Evolutionary conservation across 129 eudicot genomes (phyloP), one percentile per base, ranked within the genome.

Genomic region (Deinandra increscens): DNA sequence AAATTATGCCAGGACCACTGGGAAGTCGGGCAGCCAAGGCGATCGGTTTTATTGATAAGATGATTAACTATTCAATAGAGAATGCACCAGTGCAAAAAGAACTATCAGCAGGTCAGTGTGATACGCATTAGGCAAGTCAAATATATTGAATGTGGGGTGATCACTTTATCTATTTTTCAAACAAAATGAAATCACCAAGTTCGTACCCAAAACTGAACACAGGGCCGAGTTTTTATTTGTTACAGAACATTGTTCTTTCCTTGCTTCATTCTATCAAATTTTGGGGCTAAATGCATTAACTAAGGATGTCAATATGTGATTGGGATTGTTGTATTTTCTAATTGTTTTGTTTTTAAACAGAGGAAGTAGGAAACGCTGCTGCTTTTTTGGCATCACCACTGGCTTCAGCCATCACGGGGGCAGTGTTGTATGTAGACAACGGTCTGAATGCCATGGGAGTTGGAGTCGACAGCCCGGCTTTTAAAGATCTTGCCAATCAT

Each of bases 11-110:
- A 91, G 97, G 97, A 42, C 97, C 96, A 70, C 75, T 91, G 14
- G 72, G 97, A 82, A 91, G 97, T 43, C 97, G 97, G 58, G 97
- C 97, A 53, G 96, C 91, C 26, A 88, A 85, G 76, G 91, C 96
- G 9, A 88, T 85, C 34, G 96, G 96, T 20, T 88, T 88, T 50
- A 88, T 88, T 29, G 91, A 88, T 56, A 85, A 80, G 88, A 88
- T 88, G 96, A 88, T 88, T 49, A 80, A 85, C 68, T 88, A 85
- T 23, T 88, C 88, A 15, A 26, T 66, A 46, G 85, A 83, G 69
- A 88, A 88, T 77, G 96, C 96, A 18, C 96, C 96, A 0, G 54
- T 88, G 78, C 88, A 83, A 72, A 88, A 88, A 70, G 89, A 88
- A 49, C 79, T 88, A 38, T 72, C 83, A 34, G 88, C 96, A 54